Evolutionary conservation across 2,329 filamentous ascomycete genomes (phyloP), one percentile per base, ranked within the genome.

Genomic region (Annulohypoxylon truncatum): DNA sequence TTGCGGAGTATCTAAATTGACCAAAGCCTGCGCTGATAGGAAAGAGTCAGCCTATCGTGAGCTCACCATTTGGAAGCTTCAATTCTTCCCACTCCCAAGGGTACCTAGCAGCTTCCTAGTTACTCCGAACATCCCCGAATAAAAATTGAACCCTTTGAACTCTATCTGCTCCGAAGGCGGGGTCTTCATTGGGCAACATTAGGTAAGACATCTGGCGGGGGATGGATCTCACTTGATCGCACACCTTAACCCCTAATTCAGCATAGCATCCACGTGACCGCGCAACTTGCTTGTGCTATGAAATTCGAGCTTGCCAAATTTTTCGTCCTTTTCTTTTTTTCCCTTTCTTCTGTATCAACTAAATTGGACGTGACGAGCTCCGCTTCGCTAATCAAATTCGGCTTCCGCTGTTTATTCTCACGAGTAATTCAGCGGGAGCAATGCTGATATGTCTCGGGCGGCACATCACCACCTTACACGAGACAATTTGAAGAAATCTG

Each of bases 341-440:
- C 73, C 71, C 79, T 82, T 80, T 81, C 78, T 81, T 85, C 84
- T 81, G 78, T 80, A 87, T 80, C 89, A 92, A 93, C 90, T 93
- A 93, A 88, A 87, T 87, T 89, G 90, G 89, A 87, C 78, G 84
- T 90, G 90, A 94, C 86, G 91, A 92, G 89, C 47, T 83, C 83
- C 85, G 87, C 86, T 85, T 84, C 77, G 81, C 77, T 2, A 83
- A 85, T 81, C 79, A 81, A 79, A 89, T 85, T 81, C 81, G 79
- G 79, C 75, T 78, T 84, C 82, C 81, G 80, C 82, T 79, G 81
- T 73, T 42, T 56, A 55, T 53, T 55, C 53, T 55, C 18, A 38
- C 13, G 50, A 58, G 48, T 62, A 61, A 29, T 55, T 79, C 75
- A 78, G 79, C 81, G 82, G 84, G 82, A 82, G 82, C 81, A 84